Evolutionary conservation across 148 eudicot species (phyloP).

Genomic region (Diospyros lotus): DNA sequence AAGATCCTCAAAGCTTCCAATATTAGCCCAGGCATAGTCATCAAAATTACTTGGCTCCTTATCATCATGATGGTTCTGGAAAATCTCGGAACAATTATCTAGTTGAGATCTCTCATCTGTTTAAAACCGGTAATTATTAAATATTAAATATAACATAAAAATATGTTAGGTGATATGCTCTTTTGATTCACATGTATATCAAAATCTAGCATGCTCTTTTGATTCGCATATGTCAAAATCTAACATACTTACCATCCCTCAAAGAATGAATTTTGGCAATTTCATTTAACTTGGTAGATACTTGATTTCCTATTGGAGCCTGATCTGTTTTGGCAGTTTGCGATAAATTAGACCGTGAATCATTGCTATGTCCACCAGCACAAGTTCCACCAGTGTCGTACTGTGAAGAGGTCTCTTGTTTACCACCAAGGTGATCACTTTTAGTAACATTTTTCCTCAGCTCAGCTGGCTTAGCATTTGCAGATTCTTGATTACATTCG

Average conservation of each 20-base stretch:
- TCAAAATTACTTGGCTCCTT: slow-evolving; percentile 59
- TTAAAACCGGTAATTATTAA: slow-evolving; percentile 4
- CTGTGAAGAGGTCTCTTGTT: slow-evolving; percentile 24
- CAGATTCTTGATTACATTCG: slow-evolving; percentile 29
- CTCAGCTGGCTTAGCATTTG: slow-evolving; percentile 32
- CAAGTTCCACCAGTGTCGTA: slow-evolving; percentile 23
- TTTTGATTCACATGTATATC: no score
- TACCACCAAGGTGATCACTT: slow-evolving; percentile 22
- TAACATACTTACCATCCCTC: slow-evolving; percentile 10
- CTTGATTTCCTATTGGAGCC: slow-evolving; percentile 33
- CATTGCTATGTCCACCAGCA: slow-evolving; percentile 20
- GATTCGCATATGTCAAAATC: neutral
- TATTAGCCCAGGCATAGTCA: slow-evolving; percentile 71
- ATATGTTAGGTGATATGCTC: no score
- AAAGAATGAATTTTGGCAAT: slow-evolving; percentile 11
- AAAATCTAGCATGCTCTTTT: neutral
- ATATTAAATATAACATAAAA: neutral
- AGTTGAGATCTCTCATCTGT: slow-evolving; percentile 37
- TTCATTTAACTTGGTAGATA: slow-evolving; percentile 23
- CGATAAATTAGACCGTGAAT: slow-evolving; percentile 31
- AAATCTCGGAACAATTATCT: slow-evolving; percentile 33
- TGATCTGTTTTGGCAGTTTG: slow-evolving; percentile 32
- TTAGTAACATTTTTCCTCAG: slow-evolving; percentile 22
- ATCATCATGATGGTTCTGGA: slow-evolving; percentile 41
- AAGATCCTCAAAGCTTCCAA: slow-evolving; percentile 88